Conservation (phyloP, 169 alveolate genomes). For the Fabrea salina region DNA sequence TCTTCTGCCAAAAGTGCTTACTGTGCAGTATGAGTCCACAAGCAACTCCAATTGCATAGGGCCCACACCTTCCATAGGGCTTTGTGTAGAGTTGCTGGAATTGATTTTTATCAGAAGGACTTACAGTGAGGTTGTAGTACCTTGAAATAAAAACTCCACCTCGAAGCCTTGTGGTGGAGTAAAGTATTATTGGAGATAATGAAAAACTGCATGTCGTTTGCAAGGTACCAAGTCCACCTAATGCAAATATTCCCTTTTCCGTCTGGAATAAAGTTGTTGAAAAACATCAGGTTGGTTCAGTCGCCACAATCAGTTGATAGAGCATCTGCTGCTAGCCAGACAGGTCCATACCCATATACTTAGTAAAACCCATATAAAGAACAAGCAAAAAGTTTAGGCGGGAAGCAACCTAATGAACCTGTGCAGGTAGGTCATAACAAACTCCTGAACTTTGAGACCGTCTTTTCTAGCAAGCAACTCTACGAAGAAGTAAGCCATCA, state of each 20-base stretch:
- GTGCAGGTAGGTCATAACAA: neutral
- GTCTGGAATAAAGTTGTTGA: constrained; percentile 50
- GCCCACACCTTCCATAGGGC: neutral
- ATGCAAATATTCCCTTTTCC: constrained; percentile 24
- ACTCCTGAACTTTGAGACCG: neutral
- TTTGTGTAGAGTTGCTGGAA: neutral
- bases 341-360: constrained; percentile 61
- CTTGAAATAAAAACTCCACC: no score
- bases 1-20: neutral
- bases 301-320: constrained; percentile 38
- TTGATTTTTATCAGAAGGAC: no score
- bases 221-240: constrained; percentile 43
- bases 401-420: constrained; percentile 47
- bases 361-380: constrained; percentile 35
- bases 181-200: constrained; percentile 4
- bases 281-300: constrained; percentile 45
- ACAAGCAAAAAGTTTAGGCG: constrained; percentile 27
- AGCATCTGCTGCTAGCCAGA: constrained; percentile 35
- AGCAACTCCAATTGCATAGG: neutral
- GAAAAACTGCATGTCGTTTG: constrained; percentile 57
- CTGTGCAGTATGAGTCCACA: neutral
- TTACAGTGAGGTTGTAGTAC: no score
- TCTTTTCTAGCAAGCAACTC: neutral
- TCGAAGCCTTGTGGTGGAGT: neutral
- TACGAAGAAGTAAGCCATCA: constrained; percentile 37